Conservation (phyloP, 164 flowering plant genomes). For the Berberis thunbergii region DNA sequence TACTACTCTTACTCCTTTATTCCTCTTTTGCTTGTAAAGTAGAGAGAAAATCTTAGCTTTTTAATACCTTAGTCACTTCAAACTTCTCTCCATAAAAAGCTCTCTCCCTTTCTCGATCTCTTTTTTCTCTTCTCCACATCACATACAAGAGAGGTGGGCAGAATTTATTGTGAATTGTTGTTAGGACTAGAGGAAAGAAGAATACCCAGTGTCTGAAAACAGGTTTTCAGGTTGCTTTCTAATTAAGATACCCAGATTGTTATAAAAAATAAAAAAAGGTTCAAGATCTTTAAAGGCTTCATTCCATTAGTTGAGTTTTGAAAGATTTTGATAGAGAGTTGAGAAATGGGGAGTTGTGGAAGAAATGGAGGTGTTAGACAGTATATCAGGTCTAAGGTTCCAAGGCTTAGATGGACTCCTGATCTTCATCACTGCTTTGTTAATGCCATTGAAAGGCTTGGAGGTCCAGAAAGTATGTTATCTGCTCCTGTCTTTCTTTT, state of each 20-base stretch:
- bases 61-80: too few relatives aligned
- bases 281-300: not conserved
- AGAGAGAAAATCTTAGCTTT: too few relatives aligned
- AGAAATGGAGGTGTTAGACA: constrained; percentile 65
- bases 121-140: constrained; percentile 28
- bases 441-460: constrained; percentile 76
- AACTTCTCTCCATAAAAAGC: too few relatives aligned
- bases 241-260: too few relatives aligned
- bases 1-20: too few relatives aligned
- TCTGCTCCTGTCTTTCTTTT: not conserved
- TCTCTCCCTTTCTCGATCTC: constrained; percentile 14
- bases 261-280: too few relatives aligned
- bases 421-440: constrained; percentile 84
- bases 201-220: not conserved
- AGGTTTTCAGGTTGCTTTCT: too few relatives aligned
- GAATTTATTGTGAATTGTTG: not conserved
- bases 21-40: too few relatives aligned
- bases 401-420: constrained; percentile 82
- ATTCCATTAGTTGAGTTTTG: not conserved
- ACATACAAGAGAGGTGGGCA: not conserved
- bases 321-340: not conserved
- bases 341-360: constrained; percentile 53
- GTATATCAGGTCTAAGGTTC: constrained; percentile 71
- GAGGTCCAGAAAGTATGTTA: constrained; percentile 74
- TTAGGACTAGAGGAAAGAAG: not conserved